These are phyloP conservation scores for Mortierella sp. DNA, from an alignment of 371 early-diverging fungal genomes.

Conservation along the genomic window DNA sequence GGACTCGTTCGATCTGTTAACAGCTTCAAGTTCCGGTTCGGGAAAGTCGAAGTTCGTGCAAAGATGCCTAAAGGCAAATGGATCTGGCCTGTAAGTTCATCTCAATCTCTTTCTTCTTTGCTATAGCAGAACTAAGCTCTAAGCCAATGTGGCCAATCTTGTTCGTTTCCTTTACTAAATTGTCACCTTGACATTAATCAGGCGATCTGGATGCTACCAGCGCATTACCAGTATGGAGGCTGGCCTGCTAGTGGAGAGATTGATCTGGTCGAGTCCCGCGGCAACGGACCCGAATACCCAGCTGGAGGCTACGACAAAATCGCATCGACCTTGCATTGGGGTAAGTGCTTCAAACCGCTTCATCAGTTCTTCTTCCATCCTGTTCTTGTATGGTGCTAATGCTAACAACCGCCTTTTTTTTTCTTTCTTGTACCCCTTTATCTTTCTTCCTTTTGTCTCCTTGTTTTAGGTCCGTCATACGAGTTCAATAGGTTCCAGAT, in stretches of 20 bases:
- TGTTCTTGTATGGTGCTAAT: neutral
- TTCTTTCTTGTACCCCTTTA: neutral
- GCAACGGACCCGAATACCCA: conserved; percentile 64
- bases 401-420: neutral
- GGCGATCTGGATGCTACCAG: conserved; percentile 82
- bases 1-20: conserved; percentile 68
- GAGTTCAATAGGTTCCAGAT: conserved; percentile 60
- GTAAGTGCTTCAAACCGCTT: conserved; percentile 9
- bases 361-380: too few species aligned
- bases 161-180: too few species aligned
- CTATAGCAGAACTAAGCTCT: neutral
- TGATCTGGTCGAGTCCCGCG: conserved; percentile 69
- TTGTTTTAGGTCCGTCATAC: conserved; percentile 60
- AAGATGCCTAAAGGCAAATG: conserved; percentile 77
- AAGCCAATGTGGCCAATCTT: neutral
- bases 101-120: neutral
- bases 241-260: conserved; percentile 83
- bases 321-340: conserved; percentile 75
- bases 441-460: too few species aligned
- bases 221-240: conserved; percentile 70
- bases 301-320: conserved; percentile 63
- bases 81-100: conserved; percentile 68
- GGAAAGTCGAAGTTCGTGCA: conserved; percentile 76
- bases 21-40: conserved; percentile 66
- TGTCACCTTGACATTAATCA: neutral